Evolutionary conservation across 495 filamentous ascomycete genomes (phyloP).

Genomic region (Xylaria scruposa): DNA sequence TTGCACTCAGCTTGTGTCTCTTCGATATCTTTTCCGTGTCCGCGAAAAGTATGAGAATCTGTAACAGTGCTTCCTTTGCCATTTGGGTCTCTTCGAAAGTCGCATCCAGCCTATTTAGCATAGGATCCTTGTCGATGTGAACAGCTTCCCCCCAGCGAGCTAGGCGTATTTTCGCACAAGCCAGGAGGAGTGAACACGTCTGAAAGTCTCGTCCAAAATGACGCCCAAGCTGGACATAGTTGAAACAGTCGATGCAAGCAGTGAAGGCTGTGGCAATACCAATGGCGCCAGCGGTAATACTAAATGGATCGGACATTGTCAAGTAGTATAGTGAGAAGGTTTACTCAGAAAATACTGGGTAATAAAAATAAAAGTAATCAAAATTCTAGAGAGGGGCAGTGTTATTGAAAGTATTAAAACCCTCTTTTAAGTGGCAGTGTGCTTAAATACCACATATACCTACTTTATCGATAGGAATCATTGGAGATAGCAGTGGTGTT

Average conservation of each 20-base stretch:
- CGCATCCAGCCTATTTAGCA: slow-evolving; percentile 6
- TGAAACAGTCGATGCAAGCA: slow-evolving; percentile 7
- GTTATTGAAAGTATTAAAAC: no score
- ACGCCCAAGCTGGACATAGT: slow-evolving; percentile 2
- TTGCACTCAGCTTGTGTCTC: slow-evolving; percentile 2
- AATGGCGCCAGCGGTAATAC: background rate
- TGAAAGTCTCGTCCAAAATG: slow-evolving; percentile 13
- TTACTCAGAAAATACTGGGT: no score
- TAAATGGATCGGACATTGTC: slow-evolving; percentile 5
- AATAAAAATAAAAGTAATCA: no score
- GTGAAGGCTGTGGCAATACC: background rate
- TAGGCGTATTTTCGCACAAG: background rate
- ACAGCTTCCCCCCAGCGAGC: slow-evolving; percentile 6
- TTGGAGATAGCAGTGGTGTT: no score
- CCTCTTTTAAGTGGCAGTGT: no score
- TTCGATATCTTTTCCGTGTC: slow-evolving; percentile 8
- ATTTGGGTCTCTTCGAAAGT: background rate
- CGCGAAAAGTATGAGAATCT: slow-evolving; percentile 2
- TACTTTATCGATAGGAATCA: no score
- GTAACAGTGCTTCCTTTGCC: slow-evolving; percentile 1
- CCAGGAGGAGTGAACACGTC: background rate
- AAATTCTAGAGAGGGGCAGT: no score
- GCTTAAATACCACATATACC: no score
- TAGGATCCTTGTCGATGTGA: background rate
- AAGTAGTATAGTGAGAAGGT: no score